Base-by-base conservation (phyloP, 2,329 filamentous ascomycete species). In the Fusarium agapanthi region DNA sequence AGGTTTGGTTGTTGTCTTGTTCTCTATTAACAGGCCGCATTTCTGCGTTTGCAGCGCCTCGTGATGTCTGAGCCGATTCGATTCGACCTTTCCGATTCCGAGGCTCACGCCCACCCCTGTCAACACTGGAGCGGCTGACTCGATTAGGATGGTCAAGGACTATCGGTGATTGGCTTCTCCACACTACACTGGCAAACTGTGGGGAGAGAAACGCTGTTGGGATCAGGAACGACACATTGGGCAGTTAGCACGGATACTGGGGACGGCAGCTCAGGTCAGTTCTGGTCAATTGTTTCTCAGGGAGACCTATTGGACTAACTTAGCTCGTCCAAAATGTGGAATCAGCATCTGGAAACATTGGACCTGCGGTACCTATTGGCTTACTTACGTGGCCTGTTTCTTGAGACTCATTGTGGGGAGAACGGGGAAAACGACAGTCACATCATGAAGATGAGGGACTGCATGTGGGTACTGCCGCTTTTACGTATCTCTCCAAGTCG, bases 161-260 rank as follows among this genome's bases (percentile, higher is more conserved):
- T 34, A 50, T 37, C 58, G 43, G 43, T 76, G 73, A 77, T 77
- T 77, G 76, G 76, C 65, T 65, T 69, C 76, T 75, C 76, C 76
- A 76, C 76, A 76, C 74, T 74, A 40, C 38, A 69, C 67, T 62
- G 68, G 69, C 71, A 76, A 74, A 76, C 65, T 76, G 71, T 75
- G 74, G 74, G 65, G 64, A 68, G 65, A 63, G 43, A 55, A 65
- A 56, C 67, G 43, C 47, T 57, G 30, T 28, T 47, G 40, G 38
- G 40, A 45, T 47, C 30, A 38, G 54, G 54, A 35, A 47, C 24
- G 40, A 35, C 53, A 45, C 53, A 45, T 45, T 59, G 50, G 50
- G 50, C 50, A 53, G 50, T 28, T 38, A 26, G 50, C 50, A 53
- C 50, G 61, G 63, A 67, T 57, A 65, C 68, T 65, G 61, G 71